Evolutionary conservation across 139 green algal species (phyloP), one percentile per base, ranked within the genome.

Genomic region (Picochlorum sp.): DNA sequence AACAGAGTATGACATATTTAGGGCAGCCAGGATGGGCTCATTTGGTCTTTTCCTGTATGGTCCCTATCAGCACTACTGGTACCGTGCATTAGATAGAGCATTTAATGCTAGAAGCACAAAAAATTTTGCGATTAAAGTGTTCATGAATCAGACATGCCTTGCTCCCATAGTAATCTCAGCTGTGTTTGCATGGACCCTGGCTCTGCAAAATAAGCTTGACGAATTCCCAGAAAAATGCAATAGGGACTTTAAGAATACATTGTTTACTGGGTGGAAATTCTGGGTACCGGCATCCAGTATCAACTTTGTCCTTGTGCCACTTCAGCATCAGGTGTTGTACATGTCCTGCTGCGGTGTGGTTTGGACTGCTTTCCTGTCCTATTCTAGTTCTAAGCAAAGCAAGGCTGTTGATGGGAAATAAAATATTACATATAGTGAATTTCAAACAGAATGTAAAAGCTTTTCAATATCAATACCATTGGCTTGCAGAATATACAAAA

Each of bases 261-360:
- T 91, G 69, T 21, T 83, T n/a, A 88, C 81, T 85, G 84, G 87
- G 10, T 95, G 88, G 88, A 91, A 90, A 66, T 95, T 95, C 67
- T 95, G 88, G 88, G 69, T 95, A 11, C 88, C 88, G 41, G 88
- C 87, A 18, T 79, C 85, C 6, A 79, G 62, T 37, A 47, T 92
- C 51, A 95, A 95, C 69, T 95, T 95, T 54, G 85, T 74, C 58
- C 34, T 72, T 11, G 62, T 95, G 1, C 88, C 88, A 6, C 56
- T 95, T 30, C 56, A 80, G 51, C 60, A 80, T 45, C 68, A 78
- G 20, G 86, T 95, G 30, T 67, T 94, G 20, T 95, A 90, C 71
- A 95, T 95, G 88, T 89, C 79, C 3, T 68, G 57, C 9, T 94
- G 87, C 66, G 85, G 87, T 28, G 57, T 92, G 54, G 65, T 90